Conservation (phyloP, 805 yeast species). For the Yarrowia hollandica region DNA sequence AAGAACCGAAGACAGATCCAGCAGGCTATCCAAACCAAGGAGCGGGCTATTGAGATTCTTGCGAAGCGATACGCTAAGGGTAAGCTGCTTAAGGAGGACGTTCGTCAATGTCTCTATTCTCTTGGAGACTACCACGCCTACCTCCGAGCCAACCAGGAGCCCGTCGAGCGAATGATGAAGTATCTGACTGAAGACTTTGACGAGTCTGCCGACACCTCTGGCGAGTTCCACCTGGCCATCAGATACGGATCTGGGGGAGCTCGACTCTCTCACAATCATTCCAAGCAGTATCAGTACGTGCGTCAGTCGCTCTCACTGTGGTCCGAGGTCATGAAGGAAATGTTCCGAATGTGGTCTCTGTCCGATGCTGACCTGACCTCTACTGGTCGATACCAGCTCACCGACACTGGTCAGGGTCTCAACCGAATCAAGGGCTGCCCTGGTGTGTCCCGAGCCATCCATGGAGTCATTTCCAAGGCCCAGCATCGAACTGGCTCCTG, state of each 20-base stretch:
- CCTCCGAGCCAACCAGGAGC: conserved; percentile 64
- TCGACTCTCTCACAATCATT: conserved; percentile 70
- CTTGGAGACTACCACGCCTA: conserved; percentile 78
- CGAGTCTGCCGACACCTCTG: conserved; percentile 40
- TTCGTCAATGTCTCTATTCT: conserved; percentile 72
- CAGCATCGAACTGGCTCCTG: conserved; percentile 63
- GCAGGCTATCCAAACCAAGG: conserved; percentile 63
- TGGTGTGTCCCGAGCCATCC: conserved; percentile 66
- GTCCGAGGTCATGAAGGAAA: conserved; percentile 75
- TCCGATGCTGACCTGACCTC: conserved; percentile 72
- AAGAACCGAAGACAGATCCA: conserved; percentile 56
- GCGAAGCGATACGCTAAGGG: conserved; percentile 48
- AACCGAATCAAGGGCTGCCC: conserved; percentile 78
- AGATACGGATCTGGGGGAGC: conserved; percentile 68
- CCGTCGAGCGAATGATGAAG: conserved; percentile 62
- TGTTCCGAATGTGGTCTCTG: conserved; percentile 73
- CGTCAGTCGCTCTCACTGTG: conserved; percentile 71
- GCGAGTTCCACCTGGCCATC: conserved; percentile 55
- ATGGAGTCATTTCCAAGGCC: conserved; percentile 62
- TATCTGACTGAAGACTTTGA: conserved; percentile 51
- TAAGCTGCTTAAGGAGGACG: conserved; percentile 54
- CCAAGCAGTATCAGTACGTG: conserved; percentile 71
- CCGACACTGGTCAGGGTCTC: conserved; percentile 79
- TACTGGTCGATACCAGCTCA: conserved; percentile 52
- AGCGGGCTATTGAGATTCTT: conserved; percentile 63